These are phyloP conservation scores for Calonectria honghensis DNA, from an alignment of 2,329 filamentous ascomycete genomes.

Conservation along the genomic window DNA sequence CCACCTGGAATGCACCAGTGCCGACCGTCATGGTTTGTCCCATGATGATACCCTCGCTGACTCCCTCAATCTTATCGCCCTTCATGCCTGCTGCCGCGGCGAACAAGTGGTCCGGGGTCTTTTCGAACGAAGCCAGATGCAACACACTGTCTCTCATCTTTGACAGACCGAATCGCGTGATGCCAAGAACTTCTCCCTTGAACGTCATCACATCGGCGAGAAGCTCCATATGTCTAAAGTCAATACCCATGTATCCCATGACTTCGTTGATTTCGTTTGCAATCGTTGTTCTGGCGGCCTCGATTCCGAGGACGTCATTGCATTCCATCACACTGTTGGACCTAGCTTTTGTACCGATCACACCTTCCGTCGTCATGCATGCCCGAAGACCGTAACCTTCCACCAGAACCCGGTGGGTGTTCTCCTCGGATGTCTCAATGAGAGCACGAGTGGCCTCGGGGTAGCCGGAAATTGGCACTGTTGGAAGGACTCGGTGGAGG, in stretches of 20 bases:
- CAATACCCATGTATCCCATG: constrained; percentile 96
- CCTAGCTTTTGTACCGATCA: constrained; percentile 83
- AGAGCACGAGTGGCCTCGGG: constrained; percentile 90
- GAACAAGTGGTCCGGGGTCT: constrained; percentile 97
- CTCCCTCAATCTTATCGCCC: constrained; percentile 92
- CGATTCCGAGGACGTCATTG: constrained; percentile 91
- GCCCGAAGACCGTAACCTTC: constrained; percentile 93
- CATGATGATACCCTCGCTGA: constrained; percentile 98
- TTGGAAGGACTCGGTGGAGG: constrained; percentile 86
- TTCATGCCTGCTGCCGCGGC: constrained; percentile 95
- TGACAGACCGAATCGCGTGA: constrained; percentile 95
- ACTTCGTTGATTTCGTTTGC: constrained; percentile 90
- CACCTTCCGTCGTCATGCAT: constrained; percentile 95
- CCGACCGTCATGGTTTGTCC: constrained; percentile 95
- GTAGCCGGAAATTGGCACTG: constrained; percentile 92
- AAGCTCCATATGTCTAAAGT: constrained; percentile 97
- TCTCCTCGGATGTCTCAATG: constrained; percentile 85
- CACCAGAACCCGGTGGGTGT: constrained; percentile 85
- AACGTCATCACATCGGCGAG: constrained; percentile 99
- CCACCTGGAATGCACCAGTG: constrained; percentile 93
- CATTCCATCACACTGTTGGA: constrained; percentile 96
- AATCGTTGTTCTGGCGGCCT: constrained; percentile 93
- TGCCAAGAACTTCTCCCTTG: constrained; percentile 97
- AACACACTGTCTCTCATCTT: constrained; percentile 98
- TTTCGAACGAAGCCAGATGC: constrained; percentile 96